Evolutionary conservation across 257 asterid species (phyloP), one percentile per base, ranked within the genome.

Genomic region (Solanum lycopersicoides): DNA sequence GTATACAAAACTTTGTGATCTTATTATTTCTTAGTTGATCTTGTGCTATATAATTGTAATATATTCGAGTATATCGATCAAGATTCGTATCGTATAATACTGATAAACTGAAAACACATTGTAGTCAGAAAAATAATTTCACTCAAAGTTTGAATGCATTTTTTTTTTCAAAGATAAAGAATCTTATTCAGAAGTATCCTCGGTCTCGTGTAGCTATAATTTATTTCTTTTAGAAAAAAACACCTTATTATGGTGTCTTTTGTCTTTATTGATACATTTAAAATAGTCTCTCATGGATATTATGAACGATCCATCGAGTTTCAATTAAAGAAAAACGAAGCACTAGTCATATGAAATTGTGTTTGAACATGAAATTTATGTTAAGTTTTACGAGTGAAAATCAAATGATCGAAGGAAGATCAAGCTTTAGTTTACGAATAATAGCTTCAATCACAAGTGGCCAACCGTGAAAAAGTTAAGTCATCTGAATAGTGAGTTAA

Each of bases 71-170:
- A 66, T 5, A 1, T 68, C 3, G 0, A 71, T 16, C 0, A 7
- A 20, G 25, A 72, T 72, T 32, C 1, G 13, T 7, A 16, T 35
- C 15, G 3, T 14, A 20, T 72, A 9, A 68, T 0, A 4, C 3
- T 18, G 1, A 9, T 4, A 7, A 72, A 35, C 10, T 8, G 0
- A 34, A 9, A 69, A 69, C 0, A 30, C 2, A 5, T 25, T n/a
- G 4, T 15, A 15, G 0, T 71, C 23, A 1, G 1, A 15, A 32
- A 7, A 25, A 12, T 2, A 12, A 3, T 30, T 20, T 30, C 73
- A 25, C 20, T 69, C 12, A 7, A 16, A 69, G 39, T 7, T 69
- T 39, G 75, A 14, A 65, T 21, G 21, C 28, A 59, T 56, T 53
- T 53, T 14, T 16, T 6, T 6, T 47, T 14, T 47, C 7, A 53